phyloP scores from a whole-genome alignment of 1,284 basidiomycete genomes.

The Pseudozyma thailandica region DNA sequence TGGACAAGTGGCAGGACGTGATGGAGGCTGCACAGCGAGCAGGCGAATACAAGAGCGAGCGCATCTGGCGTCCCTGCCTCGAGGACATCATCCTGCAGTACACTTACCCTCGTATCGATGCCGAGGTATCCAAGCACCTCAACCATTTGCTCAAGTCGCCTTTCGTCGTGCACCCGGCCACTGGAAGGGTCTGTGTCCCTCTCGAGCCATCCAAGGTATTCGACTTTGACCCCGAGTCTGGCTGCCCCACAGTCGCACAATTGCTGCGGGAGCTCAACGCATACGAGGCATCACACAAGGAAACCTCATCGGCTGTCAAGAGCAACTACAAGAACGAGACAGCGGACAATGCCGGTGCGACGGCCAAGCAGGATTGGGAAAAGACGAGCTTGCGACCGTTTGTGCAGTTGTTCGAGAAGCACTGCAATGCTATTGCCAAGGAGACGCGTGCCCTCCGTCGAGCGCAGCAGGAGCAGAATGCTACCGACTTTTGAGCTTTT shows the following conservation, averaged over 20 bases:
- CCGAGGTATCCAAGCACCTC: constrained; percentile 94
- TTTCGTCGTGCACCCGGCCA: constrained; percentile 96
- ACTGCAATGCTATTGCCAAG: constrained; percentile 69
- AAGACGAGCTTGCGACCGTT: constrained; percentile 80
- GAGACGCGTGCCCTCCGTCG: constrained; percentile 27
- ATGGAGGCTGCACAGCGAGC: constrained; percentile 59
- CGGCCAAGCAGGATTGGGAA: constrained; percentile 71
- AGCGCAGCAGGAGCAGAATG: constrained; percentile 42
- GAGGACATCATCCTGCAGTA: constrained; percentile 93
- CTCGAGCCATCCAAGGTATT: constrained; percentile 82
- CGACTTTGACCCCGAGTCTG: constrained; percentile 83
- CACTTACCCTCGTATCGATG: constrained; percentile 94
- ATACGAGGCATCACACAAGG: constrained; percentile 71
- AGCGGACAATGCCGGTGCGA: constrained; percentile 39
- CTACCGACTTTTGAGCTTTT: constrained; percentile 33
- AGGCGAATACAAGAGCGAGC: constrained; percentile 59
- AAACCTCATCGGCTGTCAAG: constrained; percentile 30
- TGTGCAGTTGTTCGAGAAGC: constrained; percentile 86
- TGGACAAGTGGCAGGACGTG: constrained; percentile 80
- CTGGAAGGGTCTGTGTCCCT: constrained; percentile 94
- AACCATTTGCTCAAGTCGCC: constrained; percentile 98
- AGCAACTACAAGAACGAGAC: constrained; percentile 42
- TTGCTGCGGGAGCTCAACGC: constrained; percentile 79
- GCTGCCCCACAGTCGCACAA: constrained; percentile 83
- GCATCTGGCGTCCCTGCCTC: constrained; percentile 60